phyloP scores from a whole-genome alignment of 208 protist species.

The Acanthamoeba triangularis region DNA sequence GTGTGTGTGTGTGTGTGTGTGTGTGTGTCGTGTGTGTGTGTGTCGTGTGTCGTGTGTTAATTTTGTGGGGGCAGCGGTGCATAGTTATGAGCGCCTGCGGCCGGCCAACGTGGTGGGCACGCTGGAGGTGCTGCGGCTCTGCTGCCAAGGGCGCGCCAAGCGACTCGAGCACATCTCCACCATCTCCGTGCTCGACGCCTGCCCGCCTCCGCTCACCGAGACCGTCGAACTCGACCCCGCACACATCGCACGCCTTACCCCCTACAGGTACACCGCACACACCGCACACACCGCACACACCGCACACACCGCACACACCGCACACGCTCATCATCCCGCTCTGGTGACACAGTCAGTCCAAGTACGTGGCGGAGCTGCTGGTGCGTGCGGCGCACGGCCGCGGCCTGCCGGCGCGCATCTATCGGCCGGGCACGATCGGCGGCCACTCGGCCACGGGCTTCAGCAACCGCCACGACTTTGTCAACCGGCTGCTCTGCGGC shows the following conservation, averaged over 20 bases:
- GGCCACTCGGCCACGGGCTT: constrained; percentile 25
- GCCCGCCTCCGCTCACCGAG: neutral
- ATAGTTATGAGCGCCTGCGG: neutral
- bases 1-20: no score
- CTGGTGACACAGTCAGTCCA: constrained; percentile 46
- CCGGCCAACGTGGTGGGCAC: constrained; percentile 60
- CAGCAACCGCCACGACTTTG: constrained; percentile 55
- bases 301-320: no score
- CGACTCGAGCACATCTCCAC: constrained; percentile 47
- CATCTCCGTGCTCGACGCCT: constrained; percentile 1
- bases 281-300: neutral
- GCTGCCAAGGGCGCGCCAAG: neutral
- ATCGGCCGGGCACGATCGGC: constrained; percentile 36
- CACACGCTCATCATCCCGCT: no score
- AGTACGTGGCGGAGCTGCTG: constrained; percentile 46
- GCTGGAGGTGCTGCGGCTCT: constrained; percentile 14
- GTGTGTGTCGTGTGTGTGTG: no score
- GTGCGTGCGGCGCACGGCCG: neutral
- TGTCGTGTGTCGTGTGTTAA: neutral
- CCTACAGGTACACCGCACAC: constrained; percentile 43
- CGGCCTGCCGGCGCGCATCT: constrained; percentile 14
- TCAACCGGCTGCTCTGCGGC: constrained; percentile 48
- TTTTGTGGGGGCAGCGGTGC: neutral
- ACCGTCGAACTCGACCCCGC: neutral
- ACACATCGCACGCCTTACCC: neutral